Conservation (phyloP, 2,329 filamentous ascomycete genomes). For the Neofusicoccum sp. region DNA sequence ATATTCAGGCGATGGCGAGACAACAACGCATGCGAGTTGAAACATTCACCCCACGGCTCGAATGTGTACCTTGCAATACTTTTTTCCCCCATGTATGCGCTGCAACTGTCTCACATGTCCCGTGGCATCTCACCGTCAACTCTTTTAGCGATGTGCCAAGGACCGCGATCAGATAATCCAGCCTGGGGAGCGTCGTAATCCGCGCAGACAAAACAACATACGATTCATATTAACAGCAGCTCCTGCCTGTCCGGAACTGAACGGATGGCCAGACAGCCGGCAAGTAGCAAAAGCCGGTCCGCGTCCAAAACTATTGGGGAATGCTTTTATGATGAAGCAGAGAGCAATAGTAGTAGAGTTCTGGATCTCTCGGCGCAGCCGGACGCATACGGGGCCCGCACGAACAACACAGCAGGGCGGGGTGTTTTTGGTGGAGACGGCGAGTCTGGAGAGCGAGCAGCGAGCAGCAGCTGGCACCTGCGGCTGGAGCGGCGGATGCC, state of each 20-base stretch:
- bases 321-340: background rate
- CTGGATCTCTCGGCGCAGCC: constrained; percentile 18
- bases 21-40: too few species aligned
- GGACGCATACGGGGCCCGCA: constrained; percentile 11
- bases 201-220: background rate
- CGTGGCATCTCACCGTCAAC: background rate
- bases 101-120: background rate
- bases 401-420: constrained; percentile 19
- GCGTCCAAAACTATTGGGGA: background rate
- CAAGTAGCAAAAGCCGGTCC: background rate
- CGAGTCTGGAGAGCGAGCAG: constrained; percentile 17
- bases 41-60: too few species aligned
- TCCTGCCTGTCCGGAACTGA: background rate
- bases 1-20: too few species aligned
- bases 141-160: too few species aligned
- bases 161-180: background rate
- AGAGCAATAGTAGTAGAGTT: background rate
- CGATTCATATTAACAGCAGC: background rate
- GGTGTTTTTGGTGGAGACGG: constrained; percentile 6
- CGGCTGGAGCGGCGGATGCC: constrained; percentile 5
- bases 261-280: background rate
- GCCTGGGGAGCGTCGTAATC: background rate
- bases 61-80: background rate
- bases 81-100: background rate
- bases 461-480: background rate